Percentiles rank a stretch among this genome's conserved stretches.
Evolutionary conservation across 805 yeast species (phyloP).

Genomic region (Sugiyamaella chiloensis): DNA sequence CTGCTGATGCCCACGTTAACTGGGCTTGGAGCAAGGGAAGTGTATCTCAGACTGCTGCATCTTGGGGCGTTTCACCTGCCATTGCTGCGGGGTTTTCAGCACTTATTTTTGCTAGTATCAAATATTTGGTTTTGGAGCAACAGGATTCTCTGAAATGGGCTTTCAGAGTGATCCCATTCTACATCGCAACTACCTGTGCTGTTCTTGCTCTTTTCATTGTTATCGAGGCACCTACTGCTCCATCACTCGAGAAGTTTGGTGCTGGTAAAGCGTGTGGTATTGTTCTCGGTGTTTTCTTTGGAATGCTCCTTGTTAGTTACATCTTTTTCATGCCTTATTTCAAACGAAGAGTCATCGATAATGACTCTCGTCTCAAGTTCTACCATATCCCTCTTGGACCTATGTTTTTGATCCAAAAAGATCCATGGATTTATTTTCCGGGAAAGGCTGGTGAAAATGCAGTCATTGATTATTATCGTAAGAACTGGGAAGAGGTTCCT

Average conservation of each 20-base stretch:
- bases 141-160: constrained; percentile 55
- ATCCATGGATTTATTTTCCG: constrained; percentile 38
- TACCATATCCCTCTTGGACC: constrained; percentile 60
- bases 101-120: constrained; percentile 55
- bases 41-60: constrained; percentile 67
- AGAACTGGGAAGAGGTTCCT: constrained; percentile 15
- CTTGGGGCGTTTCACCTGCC: constrained; percentile 77
- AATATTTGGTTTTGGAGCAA: constrained; percentile 59
- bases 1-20: constrained; percentile 57
- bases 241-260: constrained; percentile 53
- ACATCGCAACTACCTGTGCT: constrained; percentile 58
- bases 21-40: constrained; percentile 71
- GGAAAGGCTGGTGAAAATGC: constrained; percentile 45
- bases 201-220: constrained; percentile 73
- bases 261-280: constrained; percentile 54
- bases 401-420: constrained; percentile 47
- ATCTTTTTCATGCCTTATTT: constrained; percentile 59
- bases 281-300: constrained; percentile 62
- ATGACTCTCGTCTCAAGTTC: constrained; percentile 65
- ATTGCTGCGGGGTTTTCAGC: constrained; percentile 65
- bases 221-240: constrained; percentile 76
- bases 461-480: constrained; percentile 58
- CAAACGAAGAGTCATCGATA: constrained; percentile 54
- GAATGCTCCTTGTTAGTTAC: constrained; percentile 50
- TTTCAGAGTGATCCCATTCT: constrained; percentile 53